phyloP scores from a whole-genome alignment of 495 filamentous ascomycete species.

The Penicillium roqueforti region DNA sequence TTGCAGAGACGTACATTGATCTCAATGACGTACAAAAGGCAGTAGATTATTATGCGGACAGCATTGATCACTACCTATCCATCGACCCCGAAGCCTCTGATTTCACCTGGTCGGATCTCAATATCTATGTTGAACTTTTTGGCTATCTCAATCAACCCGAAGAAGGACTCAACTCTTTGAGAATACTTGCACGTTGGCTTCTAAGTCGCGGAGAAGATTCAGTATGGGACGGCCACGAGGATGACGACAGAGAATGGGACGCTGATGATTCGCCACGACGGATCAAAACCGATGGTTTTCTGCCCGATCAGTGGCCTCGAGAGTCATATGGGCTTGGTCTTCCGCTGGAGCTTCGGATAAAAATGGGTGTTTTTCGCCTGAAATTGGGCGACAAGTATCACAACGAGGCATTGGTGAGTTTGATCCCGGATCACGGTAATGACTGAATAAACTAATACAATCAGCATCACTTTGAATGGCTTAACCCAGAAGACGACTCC shows the following conservation, averaged over 20 bases:
- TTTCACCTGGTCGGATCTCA: slow-evolving; percentile 79
- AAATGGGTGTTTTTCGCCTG: slow-evolving; percentile 76
- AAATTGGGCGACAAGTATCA: slow-evolving; percentile 55
- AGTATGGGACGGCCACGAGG: slow-evolving; percentile 72
- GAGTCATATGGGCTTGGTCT: slow-evolving; percentile 70
- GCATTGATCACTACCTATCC: slow-evolving; percentile 53
- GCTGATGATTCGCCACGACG: slow-evolving; percentile 62
- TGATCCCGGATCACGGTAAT: background rate
- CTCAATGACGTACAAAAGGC: slow-evolving; percentile 52
- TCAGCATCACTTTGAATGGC: slow-evolving; percentile 59
- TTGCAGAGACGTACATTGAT: slow-evolving; percentile 64
- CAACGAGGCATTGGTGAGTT: slow-evolving; percentile 71
- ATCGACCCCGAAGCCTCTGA: slow-evolving; percentile 44
- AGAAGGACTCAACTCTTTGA: slow-evolving; percentile 63
- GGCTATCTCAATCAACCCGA: slow-evolving; percentile 55
- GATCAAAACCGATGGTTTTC: slow-evolving; percentile 52
- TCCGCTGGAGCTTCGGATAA: slow-evolving; percentile 79
- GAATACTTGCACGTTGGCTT: slow-evolving; percentile 72
- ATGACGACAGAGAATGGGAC: slow-evolving; percentile 94
- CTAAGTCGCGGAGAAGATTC: slow-evolving; percentile 67
- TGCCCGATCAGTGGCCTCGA: slow-evolving; percentile 48
- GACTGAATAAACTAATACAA: slow-evolving; percentile 5
- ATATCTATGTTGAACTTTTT: slow-evolving; percentile 79
- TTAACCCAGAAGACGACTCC: slow-evolving; percentile 54
- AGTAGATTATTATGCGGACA: slow-evolving; percentile 55